Conservation (phyloP, 192 early-diverging fungal genomes). For the Backusella australiensis region DNA sequence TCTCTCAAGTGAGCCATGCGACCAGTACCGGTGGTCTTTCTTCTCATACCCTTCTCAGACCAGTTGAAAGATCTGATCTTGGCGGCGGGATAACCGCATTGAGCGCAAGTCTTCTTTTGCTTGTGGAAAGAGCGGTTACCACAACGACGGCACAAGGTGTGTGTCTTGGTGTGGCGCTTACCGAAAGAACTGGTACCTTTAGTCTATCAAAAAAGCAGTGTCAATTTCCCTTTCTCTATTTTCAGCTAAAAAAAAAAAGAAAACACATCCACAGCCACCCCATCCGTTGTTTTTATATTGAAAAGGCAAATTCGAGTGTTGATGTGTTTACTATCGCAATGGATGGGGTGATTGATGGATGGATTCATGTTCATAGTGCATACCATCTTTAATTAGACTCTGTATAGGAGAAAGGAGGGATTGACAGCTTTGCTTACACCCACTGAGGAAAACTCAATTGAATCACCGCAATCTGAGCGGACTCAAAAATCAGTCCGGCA, state of each 20-base stretch:
- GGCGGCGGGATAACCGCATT: conserved; percentile 97
- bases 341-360: conserved; percentile 6
- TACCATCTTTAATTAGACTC: conserved; percentile 6
- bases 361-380: not conserved
- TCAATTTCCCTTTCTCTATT: not conserved
- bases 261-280: not conserved
- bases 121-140: conserved; percentile 98
- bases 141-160: conserved; percentile 98
- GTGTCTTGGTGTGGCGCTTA: conserved; percentile 99
- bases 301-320: not conserved
- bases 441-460: conserved; percentile 5
- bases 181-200: conserved; percentile 99
- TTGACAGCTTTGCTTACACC: conserved; percentile 1
- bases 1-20: conserved; percentile 96
- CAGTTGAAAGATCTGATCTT: conserved; percentile 98
- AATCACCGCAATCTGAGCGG: not conserved
- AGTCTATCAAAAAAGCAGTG: conserved; percentile 52
- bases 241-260: not conserved
- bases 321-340: not conserved
- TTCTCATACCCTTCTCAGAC: conserved; percentile 93
- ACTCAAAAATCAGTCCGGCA: not conserved
- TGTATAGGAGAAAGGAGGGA: conserved; percentile 6
- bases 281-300: not conserved
- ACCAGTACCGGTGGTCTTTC: conserved; percentile 99
- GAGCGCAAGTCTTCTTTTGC: conserved; percentile 99